A percentile compares a stretch with the other conserved stretches of the same genome.
These are phyloP conservation scores for Rhizopogon salebrosus DNA, from an alignment of 768 basidiomycete species.

Conservation along the genomic window DNA sequence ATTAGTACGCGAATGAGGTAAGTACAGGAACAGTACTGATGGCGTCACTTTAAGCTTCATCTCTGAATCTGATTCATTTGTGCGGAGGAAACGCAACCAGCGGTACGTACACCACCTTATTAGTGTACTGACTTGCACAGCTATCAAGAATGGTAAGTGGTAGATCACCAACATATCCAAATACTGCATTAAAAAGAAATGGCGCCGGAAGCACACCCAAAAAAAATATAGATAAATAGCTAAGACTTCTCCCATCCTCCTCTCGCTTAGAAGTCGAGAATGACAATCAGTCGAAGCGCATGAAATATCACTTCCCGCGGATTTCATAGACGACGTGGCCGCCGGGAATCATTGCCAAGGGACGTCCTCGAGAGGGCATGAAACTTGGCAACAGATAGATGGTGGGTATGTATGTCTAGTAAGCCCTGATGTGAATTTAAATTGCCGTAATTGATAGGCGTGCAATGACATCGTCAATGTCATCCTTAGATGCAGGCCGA, in stretches of 20 bases:
- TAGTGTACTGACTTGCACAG: background rate
- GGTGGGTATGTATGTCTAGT: constrained; percentile 5
- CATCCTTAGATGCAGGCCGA: constrained; percentile 22
- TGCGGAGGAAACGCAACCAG: background rate
- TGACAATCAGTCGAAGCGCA: background rate
- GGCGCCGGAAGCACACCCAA: background rate
- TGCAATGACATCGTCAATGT: constrained; percentile 1
- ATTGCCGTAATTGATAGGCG: constrained; percentile 7
- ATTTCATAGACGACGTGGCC: background rate
- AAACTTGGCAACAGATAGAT: constrained; percentile 6
- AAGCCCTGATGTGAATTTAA: constrained; percentile 14
- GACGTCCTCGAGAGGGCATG: constrained; percentile 14
- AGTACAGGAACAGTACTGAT: background rate
- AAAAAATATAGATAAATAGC: background rate
- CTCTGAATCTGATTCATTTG: background rate
- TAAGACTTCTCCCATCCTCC: background rate
- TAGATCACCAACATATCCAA: background rate
- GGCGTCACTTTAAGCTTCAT: background rate
- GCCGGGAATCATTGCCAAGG: constrained; percentile 1
- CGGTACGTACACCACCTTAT: background rate
- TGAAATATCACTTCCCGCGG: background rate
- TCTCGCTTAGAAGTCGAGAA: constrained; percentile 3
- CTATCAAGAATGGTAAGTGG: background rate
- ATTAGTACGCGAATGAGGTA: background rate
- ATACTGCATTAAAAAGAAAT: background rate